Evolutionary conservation across 352 stramenopile species (phyloP), one percentile per base, ranked within the genome.

Genomic region (Aphanomyces stellatus): DNA sequence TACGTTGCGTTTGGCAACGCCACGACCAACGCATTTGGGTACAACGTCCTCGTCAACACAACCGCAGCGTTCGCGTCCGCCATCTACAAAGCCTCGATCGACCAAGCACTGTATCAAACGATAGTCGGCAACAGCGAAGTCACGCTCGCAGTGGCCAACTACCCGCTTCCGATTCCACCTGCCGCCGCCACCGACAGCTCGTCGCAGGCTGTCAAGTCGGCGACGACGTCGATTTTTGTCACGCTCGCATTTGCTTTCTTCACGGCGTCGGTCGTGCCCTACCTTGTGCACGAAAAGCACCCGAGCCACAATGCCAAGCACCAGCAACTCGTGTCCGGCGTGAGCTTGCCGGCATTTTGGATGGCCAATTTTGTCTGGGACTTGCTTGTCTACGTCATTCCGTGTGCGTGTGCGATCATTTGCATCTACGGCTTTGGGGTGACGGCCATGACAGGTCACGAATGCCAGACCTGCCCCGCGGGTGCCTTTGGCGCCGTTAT

Each of bases 211-310:
- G 77, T 80, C 53, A 25, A 86, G 48, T 75, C 79, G 4, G 87
- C 97, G 57, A 76, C 89, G 31, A 84, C 90, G 74, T 2, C 81
- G 76, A 10, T 91, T 30, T 87, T 98, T 56, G 90, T 97, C 56
- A 78, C 88, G n/a, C 88, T 97, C 43, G 88, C 90, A 19, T 93
- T 98, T 56, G 88, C 88, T 19, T 98, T 96, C 71, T 91, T 98
- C 48, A 89, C 92, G 0, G 90, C 87, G 8, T 93, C 87, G 3
- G 95, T 96, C 63, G 95, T 95, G 51, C 91, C 94, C 5, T 99
- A 98, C 75, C 73, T 99, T 34, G 96, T 99, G 33, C 91, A 96
- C 61, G 96, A 99, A 72, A 82, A 82, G 51, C 86, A 98, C 60
- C 85, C 91, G 6, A 73, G 71, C 10, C 75, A 85, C 71, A 98